Evolutionary conservation across 2,329 filamentous ascomycete species (phyloP).

Genomic region (Pseudocercospora macadamiae): DNA sequence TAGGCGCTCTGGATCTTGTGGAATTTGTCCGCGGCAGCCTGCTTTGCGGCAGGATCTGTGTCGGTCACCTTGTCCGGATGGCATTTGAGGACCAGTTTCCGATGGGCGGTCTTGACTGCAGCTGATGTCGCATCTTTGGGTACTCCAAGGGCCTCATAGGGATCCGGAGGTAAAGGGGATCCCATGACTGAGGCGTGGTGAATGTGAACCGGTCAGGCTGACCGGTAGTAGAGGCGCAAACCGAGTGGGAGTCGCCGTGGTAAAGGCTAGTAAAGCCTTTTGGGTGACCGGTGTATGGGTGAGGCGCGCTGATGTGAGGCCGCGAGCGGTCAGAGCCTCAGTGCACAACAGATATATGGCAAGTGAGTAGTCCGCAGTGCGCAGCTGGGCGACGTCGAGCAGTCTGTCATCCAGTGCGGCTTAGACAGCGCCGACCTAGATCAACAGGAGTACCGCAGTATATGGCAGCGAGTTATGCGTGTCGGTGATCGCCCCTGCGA

Average conservation of each 20-base stretch:
- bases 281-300: neutral
- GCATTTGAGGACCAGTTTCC: constrained; percentile 83
- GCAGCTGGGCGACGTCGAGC: neutral
- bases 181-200: constrained; percentile 19
- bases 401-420: constrained; percentile 2
- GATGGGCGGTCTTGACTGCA: constrained; percentile 87
- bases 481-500: constrained; percentile 4
- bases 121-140: constrained; percentile 72
- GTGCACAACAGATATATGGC: constrained; percentile 1
- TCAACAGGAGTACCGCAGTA: constrained; percentile 3
- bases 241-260: constrained; percentile 3
- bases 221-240: constrained; percentile 11
- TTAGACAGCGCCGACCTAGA: constrained; percentile 1
- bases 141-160: constrained; percentile 79
- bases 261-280: constrained; percentile 3
- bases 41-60: constrained; percentile 74
- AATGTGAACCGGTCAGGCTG: constrained; percentile 19
- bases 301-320: constrained; percentile 9
- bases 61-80: constrained; percentile 70
- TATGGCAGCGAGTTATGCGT: neutral
- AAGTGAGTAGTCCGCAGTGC: constrained; percentile 6
- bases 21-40: constrained; percentile 81
- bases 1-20: constrained; percentile 92
- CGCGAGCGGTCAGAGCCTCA: neutral
- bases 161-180: constrained; percentile 63